These are phyloP conservation scores for Vitis cinerea DNA, from an alignment of 164 flowering plant species.

Conservation along the genomic window DNA sequence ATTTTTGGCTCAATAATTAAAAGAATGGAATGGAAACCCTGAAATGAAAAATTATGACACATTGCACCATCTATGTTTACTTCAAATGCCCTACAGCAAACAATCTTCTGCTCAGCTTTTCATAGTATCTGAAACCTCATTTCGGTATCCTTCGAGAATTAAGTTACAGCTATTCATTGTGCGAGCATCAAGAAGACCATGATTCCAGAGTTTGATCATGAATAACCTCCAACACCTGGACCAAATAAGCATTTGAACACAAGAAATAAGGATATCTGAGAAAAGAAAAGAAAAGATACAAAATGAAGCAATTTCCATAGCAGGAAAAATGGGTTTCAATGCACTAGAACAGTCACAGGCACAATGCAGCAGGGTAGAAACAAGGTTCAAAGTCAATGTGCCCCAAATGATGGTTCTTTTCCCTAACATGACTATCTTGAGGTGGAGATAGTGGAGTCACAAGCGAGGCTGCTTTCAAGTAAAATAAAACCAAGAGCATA, in stretches of 20 bases:
- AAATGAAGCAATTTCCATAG: background rate
- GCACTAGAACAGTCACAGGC: background rate
- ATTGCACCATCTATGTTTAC: no score
- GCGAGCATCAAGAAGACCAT: slow-evolving; percentile 86
- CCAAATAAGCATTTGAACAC: background rate
- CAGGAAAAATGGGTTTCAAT: background rate
- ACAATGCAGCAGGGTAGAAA: background rate
- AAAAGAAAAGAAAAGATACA: background rate
- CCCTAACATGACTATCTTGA: no score
- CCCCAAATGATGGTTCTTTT: no score
- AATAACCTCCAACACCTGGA: slow-evolving; percentile 95
- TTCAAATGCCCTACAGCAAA: no score
- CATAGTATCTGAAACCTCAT: slow-evolving; percentile 28
- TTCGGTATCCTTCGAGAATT: slow-evolving; percentile 48
- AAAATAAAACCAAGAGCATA: no score
- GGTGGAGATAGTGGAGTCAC: no score
- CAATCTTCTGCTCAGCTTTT: slow-evolving; percentile 13
- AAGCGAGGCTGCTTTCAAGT: no score
- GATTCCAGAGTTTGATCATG: slow-evolving; percentile 97
- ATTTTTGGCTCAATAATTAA: slow-evolving; percentile 4
- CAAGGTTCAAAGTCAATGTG: no score
- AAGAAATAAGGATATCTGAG: background rate
- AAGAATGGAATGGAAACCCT: background rate
- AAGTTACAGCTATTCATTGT: slow-evolving; percentile 81
- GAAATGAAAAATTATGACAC: no score